Conservation (phyloP, 176 grass and related monocot genomes). For the Eragrostis nindensis region DNA sequence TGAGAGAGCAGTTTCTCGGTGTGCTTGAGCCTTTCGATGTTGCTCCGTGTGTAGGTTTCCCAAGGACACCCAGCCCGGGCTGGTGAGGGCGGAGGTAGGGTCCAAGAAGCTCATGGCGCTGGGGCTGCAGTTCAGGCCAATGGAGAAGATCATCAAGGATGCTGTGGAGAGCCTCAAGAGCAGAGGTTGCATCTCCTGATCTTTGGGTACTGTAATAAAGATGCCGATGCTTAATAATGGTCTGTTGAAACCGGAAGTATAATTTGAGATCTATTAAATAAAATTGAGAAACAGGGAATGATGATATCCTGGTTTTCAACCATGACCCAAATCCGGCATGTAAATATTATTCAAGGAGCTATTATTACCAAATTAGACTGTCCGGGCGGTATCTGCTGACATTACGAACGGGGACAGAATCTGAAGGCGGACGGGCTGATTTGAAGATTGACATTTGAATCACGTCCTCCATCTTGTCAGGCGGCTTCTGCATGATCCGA, state of each 20-base stretch:
- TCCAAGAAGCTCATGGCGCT: constrained; percentile 80
- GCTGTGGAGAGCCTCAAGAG: constrained; percentile 70
- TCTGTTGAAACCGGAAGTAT: neutral
- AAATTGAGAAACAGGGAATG: neutral
- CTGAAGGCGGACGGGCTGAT: no score
- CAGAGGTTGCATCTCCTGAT: constrained; percentile 56
- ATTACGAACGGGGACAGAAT: no score
- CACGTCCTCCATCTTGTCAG: neutral
- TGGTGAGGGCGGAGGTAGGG: constrained; percentile 56
- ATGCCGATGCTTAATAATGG: neutral
- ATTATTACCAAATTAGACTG: no score
- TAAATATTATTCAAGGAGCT: no score
- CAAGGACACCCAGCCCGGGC: constrained; percentile 73
- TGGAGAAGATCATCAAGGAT: constrained; percentile 83
- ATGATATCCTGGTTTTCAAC: no score
- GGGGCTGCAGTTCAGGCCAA: constrained; percentile 60
- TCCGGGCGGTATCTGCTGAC: no score
- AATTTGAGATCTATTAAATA: neutral
- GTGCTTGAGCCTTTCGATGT: neutral
- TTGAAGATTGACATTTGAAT: neutral
- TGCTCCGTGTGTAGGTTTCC: constrained; percentile 47
- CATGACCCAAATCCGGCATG: no score
- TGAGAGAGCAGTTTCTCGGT: neutral
- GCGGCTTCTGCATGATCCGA: neutral
- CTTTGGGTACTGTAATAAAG: neutral